Conservation (phyloP, 345 rosid genomes). For the Citrus hindsii region DNA sequence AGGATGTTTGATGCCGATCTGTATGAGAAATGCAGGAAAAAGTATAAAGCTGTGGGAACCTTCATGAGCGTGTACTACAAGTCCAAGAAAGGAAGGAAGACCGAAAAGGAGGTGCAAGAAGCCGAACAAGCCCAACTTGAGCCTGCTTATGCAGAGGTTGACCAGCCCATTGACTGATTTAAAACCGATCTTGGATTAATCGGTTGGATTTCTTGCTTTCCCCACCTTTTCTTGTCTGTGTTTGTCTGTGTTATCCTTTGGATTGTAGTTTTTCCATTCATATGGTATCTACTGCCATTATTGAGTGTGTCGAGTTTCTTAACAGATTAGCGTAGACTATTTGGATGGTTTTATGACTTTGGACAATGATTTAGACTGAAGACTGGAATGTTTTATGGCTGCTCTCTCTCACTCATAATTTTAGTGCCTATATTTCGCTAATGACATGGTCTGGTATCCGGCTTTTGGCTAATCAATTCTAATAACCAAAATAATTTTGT, state of each 20-base stretch:
- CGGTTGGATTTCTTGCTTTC: slow-evolving; percentile 13
- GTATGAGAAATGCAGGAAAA: slow-evolving; percentile 82
- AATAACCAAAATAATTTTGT: too few relatives aligned
- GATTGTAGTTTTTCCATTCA: background rate
- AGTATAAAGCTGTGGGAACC: slow-evolving; percentile 88
- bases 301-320: background rate
- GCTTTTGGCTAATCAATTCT: too few relatives aligned
- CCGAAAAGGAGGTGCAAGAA: slow-evolving; percentile 95
- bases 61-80: slow-evolving; percentile 99
- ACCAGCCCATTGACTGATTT: slow-evolving; percentile 24
- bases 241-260: background rate
- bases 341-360: slow-evolving; percentile 4
- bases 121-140: slow-evolving; percentile 90
- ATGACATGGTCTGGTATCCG: too few relatives aligned
- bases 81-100: slow-evolving; percentile 98
- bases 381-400: background rate
- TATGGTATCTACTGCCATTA: background rate
- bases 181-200: background rate
- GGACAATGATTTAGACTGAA: background rate
- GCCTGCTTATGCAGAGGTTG: slow-evolving; percentile 54
- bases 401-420: background rate
- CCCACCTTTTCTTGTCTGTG: slow-evolving; percentile 17
- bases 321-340: slow-evolving; percentile 14
- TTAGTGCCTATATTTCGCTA: too few relatives aligned
- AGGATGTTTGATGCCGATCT: slow-evolving; percentile 88